Evolutionary conservation across 225 moss, liverwort and hornwort genomes (phyloP).

Genomic region (Thuidium tamariscinum): DNA sequence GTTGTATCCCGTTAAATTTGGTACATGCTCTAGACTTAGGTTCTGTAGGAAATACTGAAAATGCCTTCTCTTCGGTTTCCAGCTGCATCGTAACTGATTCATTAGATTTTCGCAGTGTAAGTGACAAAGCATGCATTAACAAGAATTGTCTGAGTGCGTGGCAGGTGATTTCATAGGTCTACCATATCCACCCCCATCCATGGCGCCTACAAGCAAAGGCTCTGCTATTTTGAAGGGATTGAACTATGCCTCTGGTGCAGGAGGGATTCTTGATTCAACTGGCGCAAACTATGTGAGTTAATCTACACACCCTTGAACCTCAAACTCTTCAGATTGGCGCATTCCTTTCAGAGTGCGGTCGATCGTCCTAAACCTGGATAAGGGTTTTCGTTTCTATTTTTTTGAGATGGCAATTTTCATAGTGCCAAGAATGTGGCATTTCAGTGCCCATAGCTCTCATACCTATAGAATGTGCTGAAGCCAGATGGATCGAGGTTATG

Average conservation of each 20-base stretch:
- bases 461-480: background rate
- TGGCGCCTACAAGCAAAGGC: constrained; percentile 44
- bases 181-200: constrained; percentile 51
- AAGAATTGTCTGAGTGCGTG: background rate
- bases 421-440: background rate
- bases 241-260: constrained; percentile 80
- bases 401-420: too few relatives aligned
- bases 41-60: too few relatives aligned
- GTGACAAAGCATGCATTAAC: background rate
- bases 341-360: background rate
- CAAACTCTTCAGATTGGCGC: background rate
- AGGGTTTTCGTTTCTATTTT: too few relatives aligned
- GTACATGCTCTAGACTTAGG: background rate
- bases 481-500: background rate
- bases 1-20: background rate
- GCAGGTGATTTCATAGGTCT: constrained; percentile 46
- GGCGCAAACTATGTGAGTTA: constrained; percentile 58
- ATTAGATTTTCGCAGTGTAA: background rate
- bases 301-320: background rate
- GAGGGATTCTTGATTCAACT: constrained; percentile 66
- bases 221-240: constrained; percentile 44
- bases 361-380: background rate
- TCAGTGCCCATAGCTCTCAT: background rate
- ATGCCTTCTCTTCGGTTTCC: background rate
- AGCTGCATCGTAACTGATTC: background rate